These are phyloP conservation scores for Westerdykella sp. DNA, from an alignment of 2,329 filamentous ascomycete species.

Conservation along the genomic window DNA sequence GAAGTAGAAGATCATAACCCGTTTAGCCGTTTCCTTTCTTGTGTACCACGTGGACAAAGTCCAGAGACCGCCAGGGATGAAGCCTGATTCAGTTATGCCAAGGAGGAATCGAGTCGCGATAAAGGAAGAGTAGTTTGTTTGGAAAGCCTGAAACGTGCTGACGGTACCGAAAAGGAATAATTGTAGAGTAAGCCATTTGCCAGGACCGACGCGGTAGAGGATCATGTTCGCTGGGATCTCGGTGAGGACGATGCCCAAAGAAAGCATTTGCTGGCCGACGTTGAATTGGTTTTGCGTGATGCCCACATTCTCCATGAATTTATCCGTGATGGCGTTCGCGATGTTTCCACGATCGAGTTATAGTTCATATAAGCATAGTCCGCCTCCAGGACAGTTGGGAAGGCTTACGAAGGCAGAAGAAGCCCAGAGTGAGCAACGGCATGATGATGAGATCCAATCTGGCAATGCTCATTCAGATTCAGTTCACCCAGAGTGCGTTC, in stretches of 20 bases:
- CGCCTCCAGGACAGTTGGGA: too few relatives aligned
- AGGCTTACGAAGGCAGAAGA: neutral
- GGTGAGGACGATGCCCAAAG: slow-evolving; percentile 65
- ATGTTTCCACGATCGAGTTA: slow-evolving; percentile 42
- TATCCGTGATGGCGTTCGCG: slow-evolving; percentile 23
- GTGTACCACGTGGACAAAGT: too few relatives aligned
- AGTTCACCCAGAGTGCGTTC: too few relatives aligned
- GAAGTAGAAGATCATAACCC: too few relatives aligned
- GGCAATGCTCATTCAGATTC: too few relatives aligned
- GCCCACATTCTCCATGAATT: slow-evolving; percentile 19
- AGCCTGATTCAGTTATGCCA: too few relatives aligned
- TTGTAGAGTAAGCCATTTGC: slow-evolving; percentile 36
- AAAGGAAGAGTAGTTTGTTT: too few relatives aligned
- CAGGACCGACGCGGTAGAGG: slow-evolving; percentile 34
- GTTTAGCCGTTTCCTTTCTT: too few relatives aligned
- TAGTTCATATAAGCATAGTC: neutral
- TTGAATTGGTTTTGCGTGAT: slow-evolving; percentile 24
- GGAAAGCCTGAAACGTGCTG: slow-evolving; percentile 54
- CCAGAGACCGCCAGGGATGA: too few relatives aligned
- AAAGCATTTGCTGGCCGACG: slow-evolving; percentile 52
- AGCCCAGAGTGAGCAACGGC: too few relatives aligned
- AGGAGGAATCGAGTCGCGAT: too few relatives aligned
- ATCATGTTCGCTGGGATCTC: slow-evolving; percentile 39
- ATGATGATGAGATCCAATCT: too few relatives aligned
- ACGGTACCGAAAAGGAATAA: slow-evolving; percentile 39